These are phyloP conservation scores for Odontarrhena argentea DNA, from an alignment of 345 rosid species.

Conservation along the genomic window DNA sequence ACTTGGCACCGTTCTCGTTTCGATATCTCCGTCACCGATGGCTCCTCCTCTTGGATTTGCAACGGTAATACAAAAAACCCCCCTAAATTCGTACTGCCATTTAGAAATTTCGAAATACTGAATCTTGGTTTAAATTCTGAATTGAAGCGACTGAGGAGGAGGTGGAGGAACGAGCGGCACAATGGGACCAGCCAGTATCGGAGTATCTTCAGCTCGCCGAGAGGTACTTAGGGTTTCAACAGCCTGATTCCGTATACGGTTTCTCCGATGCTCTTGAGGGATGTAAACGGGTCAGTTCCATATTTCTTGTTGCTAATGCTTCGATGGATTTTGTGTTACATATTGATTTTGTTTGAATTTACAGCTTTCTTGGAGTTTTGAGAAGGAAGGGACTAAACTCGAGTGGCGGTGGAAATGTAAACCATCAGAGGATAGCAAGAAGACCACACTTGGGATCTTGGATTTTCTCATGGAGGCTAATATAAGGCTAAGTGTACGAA, in stretches of 20 bases:
- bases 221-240: slow-evolving; percentile 78
- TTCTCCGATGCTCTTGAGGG: slow-evolving; percentile 80
- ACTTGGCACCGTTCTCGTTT: slow-evolving; percentile 65
- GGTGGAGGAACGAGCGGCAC: slow-evolving; percentile 74
- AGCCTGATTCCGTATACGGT: slow-evolving; percentile 61
- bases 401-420: slow-evolving; percentile 92
- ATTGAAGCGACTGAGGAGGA: slow-evolving; percentile 66
- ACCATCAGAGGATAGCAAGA: slow-evolving; percentile 55
- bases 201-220: slow-evolving; percentile 77
- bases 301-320: neutral
- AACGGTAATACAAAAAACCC: slow-evolving; percentile 49
- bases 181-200: slow-evolving; percentile 79
- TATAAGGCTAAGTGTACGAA: slow-evolving; percentile 72
- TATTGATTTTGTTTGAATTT: slow-evolving; percentile 10
- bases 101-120: neutral
- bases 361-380: slow-evolving; percentile 93
- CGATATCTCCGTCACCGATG: slow-evolving; percentile 77
- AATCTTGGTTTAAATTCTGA: neutral
- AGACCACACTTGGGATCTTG: slow-evolving; percentile 59
- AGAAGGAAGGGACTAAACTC: slow-evolving; percentile 81
- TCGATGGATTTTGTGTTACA: neutral
- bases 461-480: slow-evolving; percentile 89
- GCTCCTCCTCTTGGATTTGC: slow-evolving; percentile 77
- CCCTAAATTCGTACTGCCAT: neutral
- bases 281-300: slow-evolving; percentile 59